Base-by-base conservation (phyloP, 106 monocot genomes). In the Gastrodia elata region DNA sequence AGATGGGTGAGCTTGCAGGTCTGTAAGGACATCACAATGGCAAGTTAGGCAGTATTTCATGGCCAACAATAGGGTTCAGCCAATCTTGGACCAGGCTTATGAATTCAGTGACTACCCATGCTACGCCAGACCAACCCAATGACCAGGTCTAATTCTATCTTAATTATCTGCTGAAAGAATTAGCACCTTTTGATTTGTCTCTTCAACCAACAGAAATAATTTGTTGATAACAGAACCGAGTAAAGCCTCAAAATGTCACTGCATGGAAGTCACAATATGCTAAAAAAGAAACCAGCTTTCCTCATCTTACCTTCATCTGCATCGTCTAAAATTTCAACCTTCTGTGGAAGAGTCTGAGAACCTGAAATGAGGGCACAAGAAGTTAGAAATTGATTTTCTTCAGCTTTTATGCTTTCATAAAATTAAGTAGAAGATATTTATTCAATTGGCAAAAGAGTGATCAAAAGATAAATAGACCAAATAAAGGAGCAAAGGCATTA, bases 241-340 rank as follows among this genome's bases (percentile, higher is more conserved):
- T 61, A 61, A 26, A n/a, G 52, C 52, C 52, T 5, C 52, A 26
- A n/a, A n/a, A 61, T 61, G 61, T 28, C 7, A 33, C 61, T 28
- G 61, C 61, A 61, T 0, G 2, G 32, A 28, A 32, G 2, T 61
- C 67, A 67, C 16, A 67, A 9, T 34, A 67, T 67, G 11, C 69
- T 16, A 69, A 9, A 40, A 10, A 69, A 25, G n/a, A 69, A 40
- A 67, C 18, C 2, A 44, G 30, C 27, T 52, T 58, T 42, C 15
- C 26, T 70, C 41, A 73, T 70, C 77, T 78, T 64, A 94, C 95
- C 95, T 82, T 89, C 89, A 81, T 87, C 84, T 70, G 69, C 52
- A 78, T 89, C 89, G 38, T 73, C 77, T 32, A 86, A 84, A 72
- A 80, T 64, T 80, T 89, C 92, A 48, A 71, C 68, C 38, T 87